phyloP scores from a whole-genome alignment of 257 asterid species.

The Solanum rostratum region DNA sequence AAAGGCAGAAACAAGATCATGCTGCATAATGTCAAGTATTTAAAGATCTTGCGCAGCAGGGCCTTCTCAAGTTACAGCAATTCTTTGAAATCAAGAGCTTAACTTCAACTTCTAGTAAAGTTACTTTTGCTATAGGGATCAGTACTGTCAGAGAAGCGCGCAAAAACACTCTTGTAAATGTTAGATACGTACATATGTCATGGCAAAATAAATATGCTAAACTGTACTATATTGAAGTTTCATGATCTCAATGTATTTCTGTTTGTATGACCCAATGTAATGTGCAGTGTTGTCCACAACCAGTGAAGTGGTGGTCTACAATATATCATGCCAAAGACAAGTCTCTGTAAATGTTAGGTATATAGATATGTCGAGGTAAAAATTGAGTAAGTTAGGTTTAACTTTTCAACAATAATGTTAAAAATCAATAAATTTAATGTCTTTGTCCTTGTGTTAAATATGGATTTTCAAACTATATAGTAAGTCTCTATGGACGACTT shows the following conservation, averaged over 20 bases:
- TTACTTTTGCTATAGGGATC: not conserved
- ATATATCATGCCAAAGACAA: not conserved
- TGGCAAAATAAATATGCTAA: no score
- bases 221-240: not conserved
- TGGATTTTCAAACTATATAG: not conserved
- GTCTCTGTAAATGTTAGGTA: not conserved
- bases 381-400: not conserved
- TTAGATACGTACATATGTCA: no score
- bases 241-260: not conserved
- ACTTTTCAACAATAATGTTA: not conserved
- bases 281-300: not conserved
- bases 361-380: not conserved
- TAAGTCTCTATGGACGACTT: not conserved
- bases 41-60: not conserved
- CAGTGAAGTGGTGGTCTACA: not conserved
- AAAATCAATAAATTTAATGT: not conserved
- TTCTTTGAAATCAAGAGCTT: not conserved
- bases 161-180: no score
- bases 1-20: slow-evolving; percentile 9
- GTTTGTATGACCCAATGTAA: not conserved
- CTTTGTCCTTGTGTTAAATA: not conserved
- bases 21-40: not conserved
- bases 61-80: not conserved
- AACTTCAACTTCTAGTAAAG: not conserved
- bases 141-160: not conserved